Conservation (phyloP, 129 eudicot species). For the Centaurea solstitialis region DNA sequence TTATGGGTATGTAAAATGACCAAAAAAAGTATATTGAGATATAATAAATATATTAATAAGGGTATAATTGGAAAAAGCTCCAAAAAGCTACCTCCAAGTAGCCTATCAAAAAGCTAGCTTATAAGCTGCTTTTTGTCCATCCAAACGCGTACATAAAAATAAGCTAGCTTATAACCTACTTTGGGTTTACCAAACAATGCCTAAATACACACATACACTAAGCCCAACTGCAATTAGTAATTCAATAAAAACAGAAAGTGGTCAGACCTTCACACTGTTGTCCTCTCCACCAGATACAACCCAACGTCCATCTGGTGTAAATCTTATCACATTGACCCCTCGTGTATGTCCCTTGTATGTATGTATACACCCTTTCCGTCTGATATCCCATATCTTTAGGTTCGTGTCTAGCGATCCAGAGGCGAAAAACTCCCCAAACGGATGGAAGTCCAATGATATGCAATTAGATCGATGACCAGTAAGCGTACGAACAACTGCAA, state of each 20-base stretch:
- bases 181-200: too few relatives aligned
- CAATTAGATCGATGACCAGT: conserved; percentile 96
- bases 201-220: background rate
- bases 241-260: conserved; percentile 4
- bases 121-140: too few relatives aligned
- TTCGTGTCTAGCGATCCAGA: conserved; percentile 98
- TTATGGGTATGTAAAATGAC: too few relatives aligned
- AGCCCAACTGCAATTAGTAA: background rate
- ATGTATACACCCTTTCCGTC: conserved; percentile 95
- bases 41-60: too few relatives aligned
- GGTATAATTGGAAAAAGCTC: too few relatives aligned
- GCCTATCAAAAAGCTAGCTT: too few relatives aligned
- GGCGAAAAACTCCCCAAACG: conserved; percentile 97
- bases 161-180: too few relatives aligned
- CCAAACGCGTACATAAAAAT: too few relatives aligned
- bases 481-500: conserved; percentile 88
- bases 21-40: too few relatives aligned
- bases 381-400: conserved; percentile 96
- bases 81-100: too few relatives aligned
- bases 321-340: conserved; percentile 91
- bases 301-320: conserved; percentile 99
- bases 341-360: conserved; percentile 98
- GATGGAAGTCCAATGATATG: conserved; percentile 94
- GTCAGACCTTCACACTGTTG: conserved; percentile 83
- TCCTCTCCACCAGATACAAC: conserved; percentile 99